phyloP scores from a whole-genome alignment of 345 rosid species.

The Nephelium lappaceum region DNA sequence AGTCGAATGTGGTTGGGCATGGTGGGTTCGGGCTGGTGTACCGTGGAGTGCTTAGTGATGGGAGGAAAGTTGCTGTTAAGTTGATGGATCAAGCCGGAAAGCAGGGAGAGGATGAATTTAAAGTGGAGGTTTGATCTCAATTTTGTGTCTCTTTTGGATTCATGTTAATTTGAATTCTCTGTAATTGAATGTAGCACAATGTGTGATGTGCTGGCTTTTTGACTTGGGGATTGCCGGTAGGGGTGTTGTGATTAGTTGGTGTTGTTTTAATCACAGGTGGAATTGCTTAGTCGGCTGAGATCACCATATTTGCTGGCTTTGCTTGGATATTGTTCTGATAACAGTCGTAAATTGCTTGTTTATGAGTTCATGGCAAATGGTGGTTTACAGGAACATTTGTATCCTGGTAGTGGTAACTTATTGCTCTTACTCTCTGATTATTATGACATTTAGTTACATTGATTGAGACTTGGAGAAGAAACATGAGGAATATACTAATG shows the following conservation, averaged over 20 bases:
- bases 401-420: slow-evolving; percentile 63
- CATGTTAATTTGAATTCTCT: background rate
- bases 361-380: slow-evolving; percentile 90
- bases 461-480: background rate
- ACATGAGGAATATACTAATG: background rate
- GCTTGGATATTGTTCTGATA: slow-evolving; percentile 83
- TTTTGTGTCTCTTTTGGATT: background rate
- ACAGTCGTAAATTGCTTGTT: slow-evolving; percentile 61
- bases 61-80: slow-evolving; percentile 78
- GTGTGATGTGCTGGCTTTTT: background rate
- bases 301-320: slow-evolving; percentile 76
- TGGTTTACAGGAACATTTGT: slow-evolving; percentile 82
- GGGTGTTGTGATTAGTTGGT: slow-evolving; percentile 24
- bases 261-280: slow-evolving; percentile 54
- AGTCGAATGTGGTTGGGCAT: slow-evolving; percentile 89
- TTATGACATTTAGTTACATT: background rate
- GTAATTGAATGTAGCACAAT: background rate
- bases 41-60: slow-evolving; percentile 64
- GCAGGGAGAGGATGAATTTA: slow-evolving; percentile 93
- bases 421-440: background rate
- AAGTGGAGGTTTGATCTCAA: slow-evolving; percentile 67
- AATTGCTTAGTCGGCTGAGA: slow-evolving; percentile 69
- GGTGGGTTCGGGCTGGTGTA: slow-evolving; percentile 85
- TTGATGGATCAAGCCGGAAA: slow-evolving; percentile 83
- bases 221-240: slow-evolving; percentile 13